phyloP scores from a whole-genome alignment of 768 basidiomycete species.

The Baorangia bicolor region DNA sequence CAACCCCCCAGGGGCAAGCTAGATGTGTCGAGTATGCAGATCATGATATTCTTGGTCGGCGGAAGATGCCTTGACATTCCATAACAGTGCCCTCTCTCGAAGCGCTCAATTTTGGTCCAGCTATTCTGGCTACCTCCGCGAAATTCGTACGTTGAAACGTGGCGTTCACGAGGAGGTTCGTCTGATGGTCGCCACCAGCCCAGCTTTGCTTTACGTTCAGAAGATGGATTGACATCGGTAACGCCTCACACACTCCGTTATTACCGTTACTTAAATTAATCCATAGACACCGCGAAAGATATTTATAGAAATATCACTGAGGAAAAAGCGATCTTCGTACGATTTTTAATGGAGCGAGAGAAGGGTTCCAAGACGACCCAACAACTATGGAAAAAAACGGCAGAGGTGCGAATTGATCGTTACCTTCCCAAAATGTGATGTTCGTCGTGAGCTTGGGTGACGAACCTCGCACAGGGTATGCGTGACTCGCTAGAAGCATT shows the following conservation, averaged over 20 bases:
- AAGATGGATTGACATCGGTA: constrained; percentile 75
- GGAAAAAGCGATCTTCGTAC: constrained; percentile 54
- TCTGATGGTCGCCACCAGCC: constrained; percentile 43
- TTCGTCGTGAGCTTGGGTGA: not conserved
- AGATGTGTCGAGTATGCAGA: constrained; percentile 52
- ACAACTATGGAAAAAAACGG: constrained; percentile 29
- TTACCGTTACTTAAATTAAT: constrained; percentile 3
- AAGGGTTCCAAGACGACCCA: constrained; percentile 29
- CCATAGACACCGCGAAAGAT: constrained; percentile 59
- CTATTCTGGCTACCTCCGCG: constrained; percentile 79
- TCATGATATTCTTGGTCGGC: not conserved
- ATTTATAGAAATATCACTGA: constrained; percentile 65
- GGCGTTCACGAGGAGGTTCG: constrained; percentile 1
- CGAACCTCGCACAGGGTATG: constrained; percentile 27
- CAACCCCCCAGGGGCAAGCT: constrained; percentile 34
- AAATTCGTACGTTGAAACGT: constrained; percentile 57
- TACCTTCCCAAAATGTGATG: not conserved
- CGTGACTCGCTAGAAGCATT: constrained; percentile 23
- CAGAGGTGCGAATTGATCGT: constrained; percentile 22
- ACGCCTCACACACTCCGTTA: constrained; percentile 12
- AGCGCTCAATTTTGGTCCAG: constrained; percentile 86
- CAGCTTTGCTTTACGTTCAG: constrained; percentile 76
- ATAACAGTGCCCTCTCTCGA: constrained; percentile 61
- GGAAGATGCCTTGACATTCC: constrained; percentile 1
- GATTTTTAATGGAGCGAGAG: constrained; percentile 47